Evolutionary conservation across 495 filamentous ascomycete genomes (phyloP).

Genomic region (Recurvomyces mirabilis): DNA sequence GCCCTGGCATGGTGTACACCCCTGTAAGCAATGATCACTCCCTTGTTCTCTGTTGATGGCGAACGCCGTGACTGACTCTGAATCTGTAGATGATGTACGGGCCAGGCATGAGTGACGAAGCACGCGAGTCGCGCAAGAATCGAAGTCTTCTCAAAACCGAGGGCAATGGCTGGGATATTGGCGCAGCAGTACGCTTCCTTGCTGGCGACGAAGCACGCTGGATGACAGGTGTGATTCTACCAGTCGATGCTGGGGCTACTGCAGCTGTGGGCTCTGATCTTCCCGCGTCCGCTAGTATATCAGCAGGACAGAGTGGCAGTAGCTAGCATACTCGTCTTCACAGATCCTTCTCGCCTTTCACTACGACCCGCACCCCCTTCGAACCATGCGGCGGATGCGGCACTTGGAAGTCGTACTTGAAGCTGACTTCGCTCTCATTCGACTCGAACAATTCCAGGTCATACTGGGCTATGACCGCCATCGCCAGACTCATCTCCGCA

Average conservation of each 20-base stretch:
- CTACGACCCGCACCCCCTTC: conserved; percentile 9
- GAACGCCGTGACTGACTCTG: conserved; percentile 6
- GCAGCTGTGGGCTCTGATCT: conserved; percentile 16
- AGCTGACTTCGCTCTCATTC: conserved; percentile 4
- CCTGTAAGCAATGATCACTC: too few species aligned
- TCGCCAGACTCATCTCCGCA: conserved; percentile 26
- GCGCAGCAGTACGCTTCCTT: conserved; percentile 21
- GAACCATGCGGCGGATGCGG: conserved; percentile 1
- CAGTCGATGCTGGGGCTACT: conserved; percentile 21
- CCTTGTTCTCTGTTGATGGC: too few species aligned
- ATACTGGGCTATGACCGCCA: conserved; percentile 7
- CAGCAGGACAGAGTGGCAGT: too few species aligned
- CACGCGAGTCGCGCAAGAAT: conserved; percentile 18
- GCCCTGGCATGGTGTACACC: conserved; percentile 22
- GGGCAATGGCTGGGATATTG: conserved; percentile 24
- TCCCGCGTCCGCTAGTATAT: conserved; percentile 2
- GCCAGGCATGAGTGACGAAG: conserved; percentile 21
- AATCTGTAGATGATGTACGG: conserved; percentile 27
- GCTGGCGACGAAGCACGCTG: conserved; percentile 24
- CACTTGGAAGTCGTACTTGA: conserved; percentile 10
- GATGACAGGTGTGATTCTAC: conserved; percentile 23
- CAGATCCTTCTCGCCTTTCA: too few species aligned
- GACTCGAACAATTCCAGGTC: conserved; percentile 13
- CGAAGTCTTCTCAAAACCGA: conserved; percentile 24
- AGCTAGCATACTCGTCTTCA: background rate